Conservation (phyloP, 108 stramenopile genomes). For the Licmophora abbreviata region DNA sequence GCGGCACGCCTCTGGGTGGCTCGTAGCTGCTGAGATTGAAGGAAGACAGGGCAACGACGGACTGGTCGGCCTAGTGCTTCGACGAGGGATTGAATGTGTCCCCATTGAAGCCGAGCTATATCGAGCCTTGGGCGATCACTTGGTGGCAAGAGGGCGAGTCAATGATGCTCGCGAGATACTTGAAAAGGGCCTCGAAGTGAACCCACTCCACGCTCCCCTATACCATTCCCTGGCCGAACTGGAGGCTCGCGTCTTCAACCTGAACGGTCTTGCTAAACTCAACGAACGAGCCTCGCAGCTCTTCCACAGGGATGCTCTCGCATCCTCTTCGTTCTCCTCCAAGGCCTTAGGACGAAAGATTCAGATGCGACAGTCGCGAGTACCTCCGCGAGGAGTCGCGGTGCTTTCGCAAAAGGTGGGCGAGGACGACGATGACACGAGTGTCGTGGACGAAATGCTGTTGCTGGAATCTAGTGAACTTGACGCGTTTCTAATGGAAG, state of each 20-base stretch:
- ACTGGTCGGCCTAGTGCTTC: constrained; percentile 44
- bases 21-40: constrained; percentile 56
- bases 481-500: too few species aligned
- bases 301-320: constrained; percentile 57
- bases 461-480: too few species aligned
- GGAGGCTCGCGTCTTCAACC: constrained; percentile 75
- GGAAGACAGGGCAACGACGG: constrained; percentile 46
- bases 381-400: background rate
- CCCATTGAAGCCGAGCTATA: constrained; percentile 56
- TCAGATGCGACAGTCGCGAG: background rate
- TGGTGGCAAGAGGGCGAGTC: constrained; percentile 45
- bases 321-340: constrained; percentile 27
- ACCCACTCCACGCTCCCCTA: constrained; percentile 67
- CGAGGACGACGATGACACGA: too few species aligned
- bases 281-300: constrained; percentile 62
- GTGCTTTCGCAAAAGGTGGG: background rate
- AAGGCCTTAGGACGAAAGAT: constrained; percentile 5
- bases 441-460: too few species aligned
- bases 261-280: constrained; percentile 68
- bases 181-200: constrained; percentile 69
- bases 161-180: constrained; percentile 58
- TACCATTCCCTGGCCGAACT: constrained; percentile 84
- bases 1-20: constrained; percentile 66
- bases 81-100: constrained; percentile 74
- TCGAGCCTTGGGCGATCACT: constrained; percentile 49